Evolutionary conservation across 305 asterid species (phyloP), one percentile per base, ranked within the genome.

Genomic region (Withania somnifera): DNA sequence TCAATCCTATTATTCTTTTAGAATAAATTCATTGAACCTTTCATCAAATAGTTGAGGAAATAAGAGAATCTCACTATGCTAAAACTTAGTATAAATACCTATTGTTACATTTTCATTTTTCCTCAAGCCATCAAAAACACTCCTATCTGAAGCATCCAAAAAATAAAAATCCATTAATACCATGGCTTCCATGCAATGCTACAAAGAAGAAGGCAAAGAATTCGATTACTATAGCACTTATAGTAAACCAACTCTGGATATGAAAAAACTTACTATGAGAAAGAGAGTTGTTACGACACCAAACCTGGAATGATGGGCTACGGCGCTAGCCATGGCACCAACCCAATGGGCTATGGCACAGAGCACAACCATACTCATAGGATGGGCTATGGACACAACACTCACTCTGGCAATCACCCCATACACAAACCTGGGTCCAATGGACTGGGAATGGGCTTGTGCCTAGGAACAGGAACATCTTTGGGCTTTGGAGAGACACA

Each of bases 401-500:
- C 19, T 50, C 54, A 14, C 57, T 51, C 57, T 51, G 54, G 54
- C 19, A 50, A 51, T 51, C 57, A 51, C 20, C 57, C 15, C 2
- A 36, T 20, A 0, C 54, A 69, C 78, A 69, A 69, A 40, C 36
- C 56, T 6, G 47, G 14, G 50, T 22, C 52, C 2, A 38, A 36
- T 0, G 77, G 77, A n/a, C 6, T 34, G 76, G 50, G 76, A 4
- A 30, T 34, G 28, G 51, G 50, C 7, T 4, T 64, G 26, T 24
- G 50, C 24, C 24, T 2, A 2, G 60, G 60, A 64, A 0, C 40
- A 0, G 42, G 15, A 42, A 34, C 51, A 0, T 0, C 28, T 10
- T 75, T 75, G 80, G 63, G 80, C 45, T 75, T 75, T 75, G 80
- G 80, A 50, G 50, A 75, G 45, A 75, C 30, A 50, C 80, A 75